Conservation (phyloP, 2,329 filamentous ascomycete species). For the Venturiaceae sp. region DNA sequence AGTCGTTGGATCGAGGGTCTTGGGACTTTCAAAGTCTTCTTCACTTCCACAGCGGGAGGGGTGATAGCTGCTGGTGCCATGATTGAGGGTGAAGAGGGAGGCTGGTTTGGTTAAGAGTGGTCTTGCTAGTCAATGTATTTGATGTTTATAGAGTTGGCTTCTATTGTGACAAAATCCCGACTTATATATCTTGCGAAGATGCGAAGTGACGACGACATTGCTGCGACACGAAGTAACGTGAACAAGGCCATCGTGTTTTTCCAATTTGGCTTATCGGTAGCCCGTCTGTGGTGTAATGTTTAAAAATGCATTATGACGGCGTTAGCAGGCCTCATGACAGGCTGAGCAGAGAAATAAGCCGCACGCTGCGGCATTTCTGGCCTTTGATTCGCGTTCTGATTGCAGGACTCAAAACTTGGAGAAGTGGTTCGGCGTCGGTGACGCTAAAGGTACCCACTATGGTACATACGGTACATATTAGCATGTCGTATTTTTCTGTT, state of each 20-base stretch:
- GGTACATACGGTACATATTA: neutral
- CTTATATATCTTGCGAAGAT: neutral
- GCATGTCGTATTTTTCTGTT: neutral
- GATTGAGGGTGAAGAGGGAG: constrained; percentile 1
- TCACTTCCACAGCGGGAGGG: constrained; percentile 17
- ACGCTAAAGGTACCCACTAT: neutral
- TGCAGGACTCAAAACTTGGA: neutral
- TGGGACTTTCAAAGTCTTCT: constrained; percentile 14
- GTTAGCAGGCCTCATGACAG: neutral
- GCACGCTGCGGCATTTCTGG: neutral
- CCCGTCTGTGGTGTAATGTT: neutral
- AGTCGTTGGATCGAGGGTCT: constrained; percentile 12
- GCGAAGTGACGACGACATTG: neutral
- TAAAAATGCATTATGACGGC: neutral
- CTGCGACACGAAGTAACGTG: neutral
- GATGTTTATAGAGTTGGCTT: neutral
- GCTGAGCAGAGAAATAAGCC: neutral
- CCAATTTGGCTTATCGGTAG: neutral
- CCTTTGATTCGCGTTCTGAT: neutral
- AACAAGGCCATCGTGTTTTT: neutral
- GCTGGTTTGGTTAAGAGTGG: neutral
- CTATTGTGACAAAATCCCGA: neutral
- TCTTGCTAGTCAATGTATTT: neutral
- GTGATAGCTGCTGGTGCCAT: constrained; percentile 22
- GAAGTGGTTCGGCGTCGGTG: neutral